Conservation (phyloP, 257 asterid species). For the Handroanthus guayacan region DNA sequence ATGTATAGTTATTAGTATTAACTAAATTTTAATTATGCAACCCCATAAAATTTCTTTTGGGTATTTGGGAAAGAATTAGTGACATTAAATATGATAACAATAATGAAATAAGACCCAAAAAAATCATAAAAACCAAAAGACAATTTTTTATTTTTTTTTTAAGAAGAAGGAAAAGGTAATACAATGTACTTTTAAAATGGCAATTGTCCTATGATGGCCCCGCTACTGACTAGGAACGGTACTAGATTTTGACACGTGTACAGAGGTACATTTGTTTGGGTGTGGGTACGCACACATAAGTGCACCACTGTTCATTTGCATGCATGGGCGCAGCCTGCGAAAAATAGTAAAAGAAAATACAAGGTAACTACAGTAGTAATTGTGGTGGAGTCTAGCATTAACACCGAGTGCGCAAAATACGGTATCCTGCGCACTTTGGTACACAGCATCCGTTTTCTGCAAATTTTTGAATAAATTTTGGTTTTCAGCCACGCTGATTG, state of each 20-base stretch:
- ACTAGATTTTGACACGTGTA: background rate
- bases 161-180: too few relatives aligned
- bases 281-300: background rate
- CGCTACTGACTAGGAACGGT: background rate
- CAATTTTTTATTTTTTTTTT: too few relatives aligned
- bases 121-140: too few relatives aligned
- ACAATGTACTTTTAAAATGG: too few relatives aligned
- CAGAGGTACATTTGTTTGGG: background rate
- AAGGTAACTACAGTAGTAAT: background rate
- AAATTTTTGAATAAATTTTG: background rate
- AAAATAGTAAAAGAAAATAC: background rate
- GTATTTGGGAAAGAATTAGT: too few relatives aligned
- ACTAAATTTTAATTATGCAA: too few relatives aligned
- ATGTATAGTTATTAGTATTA: too few relatives aligned
- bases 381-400: background rate
- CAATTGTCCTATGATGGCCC: too few relatives aligned
- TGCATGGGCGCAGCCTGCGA: background rate
- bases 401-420: background rate
- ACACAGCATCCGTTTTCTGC: background rate
- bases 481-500: background rate
- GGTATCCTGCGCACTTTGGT: background rate
- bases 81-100: too few relatives aligned
- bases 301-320: background rate
- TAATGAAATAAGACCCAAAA: too few relatives aligned
- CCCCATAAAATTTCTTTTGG: too few relatives aligned